Base-by-base conservation (phyloP, 129 eudicot genomes). In the Flaveria trinervia region DNA sequence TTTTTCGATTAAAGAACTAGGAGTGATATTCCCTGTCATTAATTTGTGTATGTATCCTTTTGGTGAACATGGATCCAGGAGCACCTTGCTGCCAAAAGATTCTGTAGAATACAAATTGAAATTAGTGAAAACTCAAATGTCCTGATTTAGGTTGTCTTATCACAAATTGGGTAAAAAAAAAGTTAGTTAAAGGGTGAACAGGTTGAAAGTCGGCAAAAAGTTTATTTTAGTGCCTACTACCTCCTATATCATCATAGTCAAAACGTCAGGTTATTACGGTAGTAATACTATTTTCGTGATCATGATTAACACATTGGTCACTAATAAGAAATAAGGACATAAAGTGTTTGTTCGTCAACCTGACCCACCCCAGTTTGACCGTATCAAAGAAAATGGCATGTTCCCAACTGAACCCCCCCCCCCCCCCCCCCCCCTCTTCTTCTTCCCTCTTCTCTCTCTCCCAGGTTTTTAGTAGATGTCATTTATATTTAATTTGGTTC, bases 61-160 rank as follows among this genome's bases (percentile, higher is more conserved):
- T 68, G 97, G 97, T 16, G 96, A 91, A 79, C 98, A 94, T 65
- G 98, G 97, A 83, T 94, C 93, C 51, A 83, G 9, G 16, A 68
- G 73, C 81, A 83, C 79, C 67, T 76, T 85, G 72, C 74, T 84
- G 55, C 76, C 79, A 44, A 77, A 46, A 74, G 87, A 83, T 77
- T 83, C 85, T 68, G 84, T 41, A 83, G 79, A 88, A 74, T 77
- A 83, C n/a, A 67, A 70, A 80, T 59, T 6, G 55, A 64, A 23
- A 30, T 72, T 23, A 25, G 61, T 77, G 56, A 65, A 3, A 28
- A 46, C 43, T 43, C 18, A 28, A 49, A 49, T 49, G 54, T 49
- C 17, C 13, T 49, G 54, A 13, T 49, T 49, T 49, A 1, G n/a
- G 54, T 49, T 49, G 54, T 49, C 5, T 49, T 13, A 28, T 64